These are phyloP conservation scores for Fraxinus greggii DNA, from an alignment of 305 asterid genomes.

Conservation along the genomic window DNA sequence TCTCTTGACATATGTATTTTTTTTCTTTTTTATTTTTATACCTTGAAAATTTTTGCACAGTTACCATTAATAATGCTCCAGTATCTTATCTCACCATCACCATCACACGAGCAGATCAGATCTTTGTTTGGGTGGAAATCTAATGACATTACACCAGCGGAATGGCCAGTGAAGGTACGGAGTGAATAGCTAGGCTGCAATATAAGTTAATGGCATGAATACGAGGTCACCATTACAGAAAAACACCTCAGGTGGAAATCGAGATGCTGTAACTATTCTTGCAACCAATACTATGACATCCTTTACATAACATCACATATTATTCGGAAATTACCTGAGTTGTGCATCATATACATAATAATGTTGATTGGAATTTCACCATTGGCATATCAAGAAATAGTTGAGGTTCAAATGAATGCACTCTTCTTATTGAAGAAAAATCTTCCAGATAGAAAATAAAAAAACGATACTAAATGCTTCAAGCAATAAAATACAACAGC, in stretches of 20 bases:
- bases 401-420: background rate
- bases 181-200: slow-evolving; percentile 80
- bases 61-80: slow-evolving; percentile 83
- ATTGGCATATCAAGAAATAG: background rate
- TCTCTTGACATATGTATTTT: background rate
- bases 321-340: background rate
- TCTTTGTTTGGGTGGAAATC: slow-evolving; percentile 98
- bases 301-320: background rate
- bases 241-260: background rate
- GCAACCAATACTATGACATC: background rate
- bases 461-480: background rate
- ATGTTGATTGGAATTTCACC: background rate
- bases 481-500: background rate
- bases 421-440: background rate
- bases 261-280: background rate
- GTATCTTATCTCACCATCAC: slow-evolving; percentile 88
- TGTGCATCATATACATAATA: background rate
- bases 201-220: slow-evolving; percentile 11
- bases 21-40: slow-evolving; percentile 22
- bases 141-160: slow-evolving; percentile 82
- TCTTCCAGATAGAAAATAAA: background rate
- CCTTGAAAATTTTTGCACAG: slow-evolving; percentile 84
- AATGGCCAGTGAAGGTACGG: slow-evolving; percentile 88
- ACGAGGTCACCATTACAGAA: background rate
- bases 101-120: slow-evolving; percentile 89